phyloP scores from a whole-genome alignment of 1,139 yeast genomes.

The Blastobotrys ciferrii region DNA sequence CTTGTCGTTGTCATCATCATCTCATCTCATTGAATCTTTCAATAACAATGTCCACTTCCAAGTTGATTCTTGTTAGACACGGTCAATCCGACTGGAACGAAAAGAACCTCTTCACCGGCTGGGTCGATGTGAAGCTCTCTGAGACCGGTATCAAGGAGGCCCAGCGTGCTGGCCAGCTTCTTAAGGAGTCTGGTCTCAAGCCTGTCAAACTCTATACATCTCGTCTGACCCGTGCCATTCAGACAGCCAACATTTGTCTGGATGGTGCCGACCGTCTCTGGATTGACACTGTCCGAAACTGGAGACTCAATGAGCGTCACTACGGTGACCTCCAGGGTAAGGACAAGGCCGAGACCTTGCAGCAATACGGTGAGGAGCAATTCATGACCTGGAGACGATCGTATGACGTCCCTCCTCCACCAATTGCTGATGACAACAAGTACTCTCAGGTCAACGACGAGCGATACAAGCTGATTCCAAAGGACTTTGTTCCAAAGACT shows the following conservation, averaged over 20 bases:
- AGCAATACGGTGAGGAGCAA: conserved; percentile 83
- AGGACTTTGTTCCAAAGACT: conserved; percentile 83
- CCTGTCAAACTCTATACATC: conserved; percentile 94
- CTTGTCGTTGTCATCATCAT: not conserved
- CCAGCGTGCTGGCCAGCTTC: conserved; percentile 85
- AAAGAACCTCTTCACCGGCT: conserved; percentile 97
- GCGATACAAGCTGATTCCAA: conserved; percentile 82
- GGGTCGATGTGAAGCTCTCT: conserved; percentile 93
- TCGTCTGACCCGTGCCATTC: conserved; percentile 90
- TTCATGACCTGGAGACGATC: conserved; percentile 99
- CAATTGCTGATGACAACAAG: conserved; percentile 70
- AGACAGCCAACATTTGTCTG: conserved; percentile 95
- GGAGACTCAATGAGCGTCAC: conserved; percentile 99
- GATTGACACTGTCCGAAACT: conserved; percentile 90
- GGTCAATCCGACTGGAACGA: conserved; percentile 99
- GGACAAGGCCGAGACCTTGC: conserved; percentile 93
- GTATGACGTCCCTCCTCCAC: conserved; percentile 95
- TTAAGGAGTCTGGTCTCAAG: conserved; percentile 79
- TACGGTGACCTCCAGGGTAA: conserved; percentile 99
- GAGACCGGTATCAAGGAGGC: conserved; percentile 89
- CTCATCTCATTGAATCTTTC: not conserved
- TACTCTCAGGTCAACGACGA: conserved; percentile 83
- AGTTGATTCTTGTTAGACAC: conserved; percentile 60
- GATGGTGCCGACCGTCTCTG: conserved; percentile 85
- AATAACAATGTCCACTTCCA: conserved; percentile 19